Evolutionary conservation across 2,329 filamentous ascomycete species (phyloP).

Genomic region (Apiospora koreana): DNA sequence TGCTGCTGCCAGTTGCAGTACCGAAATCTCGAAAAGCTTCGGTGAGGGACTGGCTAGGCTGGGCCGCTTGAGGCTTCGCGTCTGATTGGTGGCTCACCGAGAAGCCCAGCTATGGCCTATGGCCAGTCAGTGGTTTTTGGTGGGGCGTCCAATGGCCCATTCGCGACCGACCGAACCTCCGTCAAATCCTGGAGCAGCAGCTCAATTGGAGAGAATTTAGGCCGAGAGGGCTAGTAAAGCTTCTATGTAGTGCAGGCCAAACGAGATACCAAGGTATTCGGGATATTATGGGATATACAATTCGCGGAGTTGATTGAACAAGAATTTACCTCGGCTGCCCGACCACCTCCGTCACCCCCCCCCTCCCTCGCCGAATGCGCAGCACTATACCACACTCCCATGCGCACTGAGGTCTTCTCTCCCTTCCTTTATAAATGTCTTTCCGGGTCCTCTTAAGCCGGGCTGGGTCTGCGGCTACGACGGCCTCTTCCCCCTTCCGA

Average conservation of each 20-base stretch:
- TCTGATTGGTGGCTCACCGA: conserved; percentile 15
- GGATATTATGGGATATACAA: background rate
- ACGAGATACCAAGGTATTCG: background rate
- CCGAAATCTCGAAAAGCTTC: conserved; percentile 15
- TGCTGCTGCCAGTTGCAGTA: background rate
- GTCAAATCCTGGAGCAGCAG: background rate
- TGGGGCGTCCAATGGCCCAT: background rate
- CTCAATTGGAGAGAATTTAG: background rate
- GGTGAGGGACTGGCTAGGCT: conserved; percentile 12
- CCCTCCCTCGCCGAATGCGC: conserved; percentile 35
- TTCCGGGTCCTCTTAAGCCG: conserved; percentile 53
- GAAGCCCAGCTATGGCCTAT: background rate
- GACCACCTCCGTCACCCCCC: background rate
- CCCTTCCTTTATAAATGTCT: conserved; percentile 54
- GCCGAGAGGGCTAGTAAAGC: background rate
- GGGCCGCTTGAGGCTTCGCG: background rate
- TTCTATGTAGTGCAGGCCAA: background rate
- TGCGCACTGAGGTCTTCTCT: conserved; percentile 36
- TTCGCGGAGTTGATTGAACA: background rate
- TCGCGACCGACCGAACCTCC: conserved; percentile 3
- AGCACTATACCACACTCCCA: conserved; percentile 11
- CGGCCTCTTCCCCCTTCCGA: conserved; percentile 40
- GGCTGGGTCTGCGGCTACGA: conserved; percentile 52
- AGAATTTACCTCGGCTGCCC: conserved; percentile 3
- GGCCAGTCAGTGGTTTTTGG: background rate